Evolutionary conservation across 2,329 filamentous ascomycete genomes (phyloP), one percentile per base, ranked within the genome.

Genomic region (Verticillium klebahnii): DNA sequence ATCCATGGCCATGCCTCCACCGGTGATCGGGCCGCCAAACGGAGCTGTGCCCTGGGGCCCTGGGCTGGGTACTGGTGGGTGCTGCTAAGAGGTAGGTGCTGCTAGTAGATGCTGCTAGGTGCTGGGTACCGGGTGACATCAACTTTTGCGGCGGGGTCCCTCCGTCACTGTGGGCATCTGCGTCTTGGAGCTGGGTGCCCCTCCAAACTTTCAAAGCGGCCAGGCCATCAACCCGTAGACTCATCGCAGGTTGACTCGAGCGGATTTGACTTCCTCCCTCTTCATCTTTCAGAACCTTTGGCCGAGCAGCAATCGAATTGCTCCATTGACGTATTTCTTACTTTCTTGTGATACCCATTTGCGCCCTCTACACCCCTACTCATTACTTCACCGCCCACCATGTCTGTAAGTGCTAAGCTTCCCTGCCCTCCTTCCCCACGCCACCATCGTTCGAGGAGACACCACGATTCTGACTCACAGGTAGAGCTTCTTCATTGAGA

Each of bases 401-500:
- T 75, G 73, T 70, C 73, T 70, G 73, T 75, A 71, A 66, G 73
- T 71, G 54, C 9, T 25, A 23, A 37, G 31, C 60, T 45, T 36
- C 57, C 58, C 32, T 57, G 37, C 36, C 31, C 19, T 39, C 59
- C 37, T 39, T 60, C 23, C n/a, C 36, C 40, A 60, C 45, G 45
- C 45, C 45, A 50, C 45, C 23, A 4, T n/a, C n/a, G 19, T n/a
- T 23, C 9, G 5, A 50, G n/a, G 45, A 32, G 55, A 25, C 39
- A 58, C 57, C 37, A 31, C 17, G 45, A 14, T 23, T 50, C 45
- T 68, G 67, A 69, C 71, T 74, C 66, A 71, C 68, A 60, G 67
- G 14, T 68, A 88, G 83, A 72, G 71, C 66, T 93, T 91, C 83
- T 91, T 86, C 78, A 90, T 92, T 69, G 84, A 90, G 72, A 93